These are phyloP conservation scores for Hypomyces perniciosus DNA, from an alignment of 2,329 filamentous ascomycete species.

Conservation along the genomic window DNA sequence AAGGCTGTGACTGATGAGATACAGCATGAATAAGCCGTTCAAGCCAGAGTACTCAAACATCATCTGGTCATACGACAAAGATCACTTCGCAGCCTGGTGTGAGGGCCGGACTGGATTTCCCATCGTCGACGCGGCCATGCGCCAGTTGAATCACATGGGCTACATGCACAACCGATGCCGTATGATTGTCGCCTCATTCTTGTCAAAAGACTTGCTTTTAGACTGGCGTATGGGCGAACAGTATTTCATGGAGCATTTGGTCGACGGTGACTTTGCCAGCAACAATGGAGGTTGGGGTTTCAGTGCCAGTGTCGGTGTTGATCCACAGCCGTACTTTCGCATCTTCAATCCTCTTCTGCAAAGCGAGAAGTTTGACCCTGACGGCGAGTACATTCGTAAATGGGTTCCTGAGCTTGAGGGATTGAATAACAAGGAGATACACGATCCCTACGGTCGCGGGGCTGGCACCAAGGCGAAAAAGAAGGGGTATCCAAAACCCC, in stretches of 20 bases:
- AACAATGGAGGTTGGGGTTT: conserved; percentile 62
- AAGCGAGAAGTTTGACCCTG: conserved; percentile 76
- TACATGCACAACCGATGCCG: conserved; percentile 84
- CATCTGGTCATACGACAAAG: conserved; percentile 68
- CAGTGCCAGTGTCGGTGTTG: conserved; percentile 63
- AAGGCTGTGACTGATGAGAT: conserved; percentile 3
- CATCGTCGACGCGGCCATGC: conserved; percentile 82
- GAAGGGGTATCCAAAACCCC: conserved; percentile 65
- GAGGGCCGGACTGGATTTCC: conserved; percentile 72
- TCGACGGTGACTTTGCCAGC: conserved; percentile 74
- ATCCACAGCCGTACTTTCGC: conserved; percentile 84
- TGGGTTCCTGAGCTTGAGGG: conserved; percentile 73
- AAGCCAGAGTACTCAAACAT: conserved; percentile 83
- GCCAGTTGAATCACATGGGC: conserved; percentile 60
- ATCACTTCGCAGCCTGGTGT: conserved; percentile 68
- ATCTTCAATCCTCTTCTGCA: conserved; percentile 84
- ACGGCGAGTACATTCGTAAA: conserved; percentile 72
- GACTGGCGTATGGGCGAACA: conserved; percentile 80
- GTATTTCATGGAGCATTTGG: conserved; percentile 75
- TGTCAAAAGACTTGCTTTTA: conserved; percentile 72
- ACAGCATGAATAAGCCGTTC: conserved; percentile 54
- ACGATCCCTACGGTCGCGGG: conserved; percentile 71
- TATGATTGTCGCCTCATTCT: conserved; percentile 77
- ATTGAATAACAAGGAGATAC: conserved; percentile 62
- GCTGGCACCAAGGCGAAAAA: conserved; percentile 53